phyloP scores from a whole-genome alignment of 345 rosid species.

The Excoecaria cochinchinensis region DNA sequence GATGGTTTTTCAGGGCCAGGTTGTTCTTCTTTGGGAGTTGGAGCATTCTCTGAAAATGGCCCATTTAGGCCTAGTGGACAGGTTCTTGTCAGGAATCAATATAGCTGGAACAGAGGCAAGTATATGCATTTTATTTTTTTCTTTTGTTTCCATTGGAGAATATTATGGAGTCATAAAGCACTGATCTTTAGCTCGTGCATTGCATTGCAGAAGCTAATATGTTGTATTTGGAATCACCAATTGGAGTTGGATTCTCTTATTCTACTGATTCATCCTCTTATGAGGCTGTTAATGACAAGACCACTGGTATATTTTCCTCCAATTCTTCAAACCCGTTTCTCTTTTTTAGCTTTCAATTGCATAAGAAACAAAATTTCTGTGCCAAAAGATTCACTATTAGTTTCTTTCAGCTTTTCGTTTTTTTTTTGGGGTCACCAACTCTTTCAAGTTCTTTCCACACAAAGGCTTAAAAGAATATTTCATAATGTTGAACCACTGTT shows the following conservation, averaged over 20 bases:
- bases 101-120: constrained; percentile 92
- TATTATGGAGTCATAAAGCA: neutral
- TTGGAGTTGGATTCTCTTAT: constrained; percentile 98
- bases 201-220: constrained; percentile 78
- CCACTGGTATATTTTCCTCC: constrained; percentile 54
- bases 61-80: constrained; percentile 95
- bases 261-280: constrained; percentile 60
- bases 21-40: constrained; percentile 94
- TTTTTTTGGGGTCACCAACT: neutral
- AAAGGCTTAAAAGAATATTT: constrained; percentile 36
- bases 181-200: constrained; percentile 21
- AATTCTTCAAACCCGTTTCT: neutral
- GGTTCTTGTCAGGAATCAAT: constrained; percentile 61
- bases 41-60: constrained; percentile 95
- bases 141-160: neutral
- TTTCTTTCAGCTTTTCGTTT: neutral
- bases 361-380: constrained; percentile 26
- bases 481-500: constrained; percentile 11
- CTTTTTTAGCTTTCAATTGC: neutral
- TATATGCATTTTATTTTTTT: neutral
- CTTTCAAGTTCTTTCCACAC: constrained; percentile 19
- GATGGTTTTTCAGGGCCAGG: constrained; percentile 67
- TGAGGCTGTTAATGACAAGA: constrained; percentile 67
- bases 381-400: constrained; percentile 33
- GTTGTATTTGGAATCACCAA: constrained; percentile 87